These are phyloP conservation scores for Russula vinacea DNA, from an alignment of 768 basidiomycete species.

Conservation along the genomic window DNA sequence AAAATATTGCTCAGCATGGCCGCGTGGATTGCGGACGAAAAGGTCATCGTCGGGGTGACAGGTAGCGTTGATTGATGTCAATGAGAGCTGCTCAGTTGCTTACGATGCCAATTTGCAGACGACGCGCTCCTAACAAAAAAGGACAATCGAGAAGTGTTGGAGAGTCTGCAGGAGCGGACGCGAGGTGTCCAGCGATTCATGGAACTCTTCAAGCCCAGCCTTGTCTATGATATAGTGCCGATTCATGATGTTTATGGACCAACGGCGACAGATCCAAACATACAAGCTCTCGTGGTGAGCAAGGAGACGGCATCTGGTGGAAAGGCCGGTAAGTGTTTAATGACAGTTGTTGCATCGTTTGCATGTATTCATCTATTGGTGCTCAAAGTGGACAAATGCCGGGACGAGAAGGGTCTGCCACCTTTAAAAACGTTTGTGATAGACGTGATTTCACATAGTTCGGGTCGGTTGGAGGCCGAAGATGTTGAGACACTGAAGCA, in stretches of 20 bases:
- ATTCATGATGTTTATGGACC: slow-evolving; percentile 89
- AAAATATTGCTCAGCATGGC: slow-evolving; percentile 94
- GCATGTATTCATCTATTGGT: neutral
- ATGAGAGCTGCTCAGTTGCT: neutral
- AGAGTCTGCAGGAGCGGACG: slow-evolving; percentile 57
- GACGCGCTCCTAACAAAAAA: slow-evolving; percentile 71
- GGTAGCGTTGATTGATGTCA: slow-evolving; percentile 43
- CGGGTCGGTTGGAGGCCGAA: slow-evolving; percentile 54
- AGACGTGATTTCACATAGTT: slow-evolving; percentile 79
- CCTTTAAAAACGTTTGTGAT: slow-evolving; percentile 71
- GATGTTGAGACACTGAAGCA: slow-evolving; percentile 68
- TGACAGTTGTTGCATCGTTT: neutral
- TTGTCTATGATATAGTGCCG: slow-evolving; percentile 66
- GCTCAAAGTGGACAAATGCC: slow-evolving; percentile 57
- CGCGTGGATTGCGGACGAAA: slow-evolving; percentile 71
- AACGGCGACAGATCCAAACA: slow-evolving; percentile 78
- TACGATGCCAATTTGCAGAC: slow-evolving; percentile 41
- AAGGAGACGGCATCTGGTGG: slow-evolving; percentile 83
- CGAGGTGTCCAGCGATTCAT: slow-evolving; percentile 65
- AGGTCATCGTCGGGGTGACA: slow-evolving; percentile 88
- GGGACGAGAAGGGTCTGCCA: slow-evolving; percentile 55
- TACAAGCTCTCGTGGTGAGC: slow-evolving; percentile 92
- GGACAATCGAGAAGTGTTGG: slow-evolving; percentile 60
- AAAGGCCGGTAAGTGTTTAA: slow-evolving; percentile 53
- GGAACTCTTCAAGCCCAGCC: slow-evolving; percentile 58